Base-by-base conservation (phyloP, 345 rosid genomes). In the Citrus australasica region DNA sequence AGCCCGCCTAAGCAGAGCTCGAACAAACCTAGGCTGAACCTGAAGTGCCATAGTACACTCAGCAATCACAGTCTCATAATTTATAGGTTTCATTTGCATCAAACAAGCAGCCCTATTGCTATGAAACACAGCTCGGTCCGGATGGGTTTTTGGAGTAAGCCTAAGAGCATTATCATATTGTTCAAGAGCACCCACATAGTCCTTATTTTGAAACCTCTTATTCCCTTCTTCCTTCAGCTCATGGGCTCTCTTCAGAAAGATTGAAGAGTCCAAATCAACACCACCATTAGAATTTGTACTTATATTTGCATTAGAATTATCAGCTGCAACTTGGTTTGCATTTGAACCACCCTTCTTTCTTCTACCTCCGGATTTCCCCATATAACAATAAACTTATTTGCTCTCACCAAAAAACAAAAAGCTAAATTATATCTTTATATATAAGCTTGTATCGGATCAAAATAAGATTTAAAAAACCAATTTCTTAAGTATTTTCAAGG, bases 171-270 rank as follows among this genome's bases (percentile, higher is more conserved):
- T 91, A 28, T 87, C 88, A 78, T 96, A 96, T 71, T 87, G 90
- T 32, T 94, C 97, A 75, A 96, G 90, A 70, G 99, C 99, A 70
- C 91, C 95, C 63, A 75, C 93, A 63, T 81, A 96, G 70, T 94
- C 99, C 85, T 86, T 92, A 35, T 67, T 85, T 68, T 93, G 94
- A 84, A 91, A 94, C 92, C 88, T 92, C 76, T 78, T 91, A 71
- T 96, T 96, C 5, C 99, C 98, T 88, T 96, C 97, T 82, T 96
- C 99, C 74, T 96, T 94, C 22, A 96, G 94, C 89, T 96, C 99
- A 74, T 94, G 94, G 11, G 98, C 98, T 64, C 94, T 87, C 84
- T 91, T 93, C 85, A 91, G 76, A 82, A 88, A 89, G 21, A 91
- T 78, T 4, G 96, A 87, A 21, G 97, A 88, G 60, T 95, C 96